Percentiles rank a stretch among this genome's conserved stretches.
Conservation (phyloP, 129 eudicot genomes). For the Escallonia herrerae region DNA sequence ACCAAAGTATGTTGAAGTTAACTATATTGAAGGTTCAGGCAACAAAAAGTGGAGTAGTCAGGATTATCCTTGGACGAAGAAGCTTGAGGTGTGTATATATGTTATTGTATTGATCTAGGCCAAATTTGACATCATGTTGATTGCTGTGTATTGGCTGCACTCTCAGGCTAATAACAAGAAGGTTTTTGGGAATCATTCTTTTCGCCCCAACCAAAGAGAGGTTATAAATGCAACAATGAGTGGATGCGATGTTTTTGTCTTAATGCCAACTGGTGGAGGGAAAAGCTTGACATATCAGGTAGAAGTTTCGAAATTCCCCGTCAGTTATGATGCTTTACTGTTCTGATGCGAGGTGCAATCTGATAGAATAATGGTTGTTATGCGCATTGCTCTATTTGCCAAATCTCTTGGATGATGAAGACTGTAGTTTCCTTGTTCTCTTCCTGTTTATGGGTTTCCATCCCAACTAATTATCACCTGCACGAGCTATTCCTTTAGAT, state of each 20-base stretch:
- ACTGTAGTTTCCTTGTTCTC: too few relatives aligned
- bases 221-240: slow-evolving; percentile 98
- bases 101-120: slow-evolving; percentile 1
- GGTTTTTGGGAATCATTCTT: slow-evolving; percentile 87
- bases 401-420: too few relatives aligned
- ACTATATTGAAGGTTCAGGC: slow-evolving; percentile 80
- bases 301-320: neutral
- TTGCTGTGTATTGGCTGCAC: slow-evolving; percentile 6
- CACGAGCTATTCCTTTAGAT: neutral
- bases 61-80: slow-evolving; percentile 75
- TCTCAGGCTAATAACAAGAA: slow-evolving; percentile 73
- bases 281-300: slow-evolving; percentile 99
- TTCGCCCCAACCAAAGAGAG: slow-evolving; percentile 95
- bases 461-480: too few relatives aligned
- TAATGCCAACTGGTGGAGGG: slow-evolving; percentile 99
- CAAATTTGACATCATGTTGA: slow-evolving; percentile 8
- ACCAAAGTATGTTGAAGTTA: slow-evolving; percentile 71
- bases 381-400: too few relatives aligned
- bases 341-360: neutral
- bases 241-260: slow-evolving; percentile 84
- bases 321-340: slow-evolving; percentile 3
- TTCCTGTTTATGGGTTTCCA: too few relatives aligned
- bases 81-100: slow-evolving; percentile 62
- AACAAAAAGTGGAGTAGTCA: slow-evolving; percentile 82
- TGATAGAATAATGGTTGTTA: too few relatives aligned